phyloP scores from a whole-genome alignment of 441 rosid species.

The Francoa sonchifolia region DNA sequence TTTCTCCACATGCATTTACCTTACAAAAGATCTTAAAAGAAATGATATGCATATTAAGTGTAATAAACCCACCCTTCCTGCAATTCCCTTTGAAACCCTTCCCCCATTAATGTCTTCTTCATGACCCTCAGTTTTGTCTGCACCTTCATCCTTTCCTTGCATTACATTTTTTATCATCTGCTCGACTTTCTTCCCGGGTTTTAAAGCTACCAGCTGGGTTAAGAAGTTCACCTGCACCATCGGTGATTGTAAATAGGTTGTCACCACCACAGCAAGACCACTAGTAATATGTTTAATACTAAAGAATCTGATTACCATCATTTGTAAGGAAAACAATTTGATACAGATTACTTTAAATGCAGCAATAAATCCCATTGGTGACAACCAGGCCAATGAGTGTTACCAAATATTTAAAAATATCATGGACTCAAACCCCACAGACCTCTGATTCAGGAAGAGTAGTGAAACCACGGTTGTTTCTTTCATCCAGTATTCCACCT shows the following conservation, averaged over 20 bases:
- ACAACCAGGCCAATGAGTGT: too few relatives aligned
- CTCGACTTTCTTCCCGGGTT: conserved; percentile 68
- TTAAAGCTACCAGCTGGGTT: conserved; percentile 74
- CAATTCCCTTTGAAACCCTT: conserved; percentile 32
- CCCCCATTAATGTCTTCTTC: conserved; percentile 22
- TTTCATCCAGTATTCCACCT: conserved; percentile 89
- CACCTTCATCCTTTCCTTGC: conserved; percentile 93
- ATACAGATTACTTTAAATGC: background rate
- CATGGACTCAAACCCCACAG: conserved; percentile 11
- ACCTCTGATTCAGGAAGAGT: conserved; percentile 96
- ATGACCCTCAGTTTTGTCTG: conserved; percentile 35
- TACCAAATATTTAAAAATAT: too few relatives aligned
- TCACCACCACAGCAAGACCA: conserved; percentile 5
- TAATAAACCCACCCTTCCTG: conserved; percentile 51
- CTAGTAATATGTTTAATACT: background rate
- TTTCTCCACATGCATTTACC: too few relatives aligned
- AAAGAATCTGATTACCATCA: too few relatives aligned
- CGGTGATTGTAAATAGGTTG: conserved; percentile 5
- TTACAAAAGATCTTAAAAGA: too few relatives aligned
- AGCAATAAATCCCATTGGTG: too few relatives aligned
- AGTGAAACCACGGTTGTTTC: conserved; percentile 86
- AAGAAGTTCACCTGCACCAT: conserved; percentile 73
- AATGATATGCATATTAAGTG: background rate
- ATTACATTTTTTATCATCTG: conserved; percentile 80
- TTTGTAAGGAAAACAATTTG: background rate